Base-by-base conservation (phyloP, 306 rosid species). In the Trifolium subterraneum region DNA sequence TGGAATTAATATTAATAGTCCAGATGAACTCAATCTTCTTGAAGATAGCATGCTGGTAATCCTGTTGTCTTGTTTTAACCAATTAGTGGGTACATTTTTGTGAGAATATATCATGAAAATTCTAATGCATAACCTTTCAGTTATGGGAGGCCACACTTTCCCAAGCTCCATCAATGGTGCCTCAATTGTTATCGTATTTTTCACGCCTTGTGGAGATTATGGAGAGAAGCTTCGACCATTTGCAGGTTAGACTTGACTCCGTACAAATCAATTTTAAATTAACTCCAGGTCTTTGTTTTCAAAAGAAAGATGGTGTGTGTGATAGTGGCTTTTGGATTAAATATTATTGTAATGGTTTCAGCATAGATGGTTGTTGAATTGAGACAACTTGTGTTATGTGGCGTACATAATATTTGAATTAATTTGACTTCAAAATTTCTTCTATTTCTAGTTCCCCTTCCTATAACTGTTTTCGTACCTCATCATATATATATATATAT, bases 31-130 rank as follows among this genome's bases (percentile, higher is more conserved):
- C 68, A 92, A 88, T 87, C 96, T 93, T 87, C 76, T 93, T 6
- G 98, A 93, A 86, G 98, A 93, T 82, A 93, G 98, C 87, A 85
- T 93, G 94, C 94, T 85, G 97, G 98, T 93, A 83, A 78, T 89
- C 80, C 75, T 64, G 47, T 68, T 64, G 58, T 77, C 78, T 66
- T 7, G 25, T 69, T 59, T 64, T 61, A 47, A 31, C 50, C 56
- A 36, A 78, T 23, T 70, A 59, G 73, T 42, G 51, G 35, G 41
- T 65, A 22, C 33, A 31, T 16, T 67, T 62, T 44, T 62, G 45
- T 69, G 76, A 39, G 68, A 39, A 39, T 84, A 39, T 25, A 19
- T 52, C 19, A 29, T 84, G 83, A 76, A 79, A 70, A 10, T 72
- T 16, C 63, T 71, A 31, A 60, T 76, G 65, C 78, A 79, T 83